Evolutionary conservation across 345 rosid genomes (phyloP), one percentile per base, ranked within the genome.

Genomic region (Pelargonium nanum): DNA sequence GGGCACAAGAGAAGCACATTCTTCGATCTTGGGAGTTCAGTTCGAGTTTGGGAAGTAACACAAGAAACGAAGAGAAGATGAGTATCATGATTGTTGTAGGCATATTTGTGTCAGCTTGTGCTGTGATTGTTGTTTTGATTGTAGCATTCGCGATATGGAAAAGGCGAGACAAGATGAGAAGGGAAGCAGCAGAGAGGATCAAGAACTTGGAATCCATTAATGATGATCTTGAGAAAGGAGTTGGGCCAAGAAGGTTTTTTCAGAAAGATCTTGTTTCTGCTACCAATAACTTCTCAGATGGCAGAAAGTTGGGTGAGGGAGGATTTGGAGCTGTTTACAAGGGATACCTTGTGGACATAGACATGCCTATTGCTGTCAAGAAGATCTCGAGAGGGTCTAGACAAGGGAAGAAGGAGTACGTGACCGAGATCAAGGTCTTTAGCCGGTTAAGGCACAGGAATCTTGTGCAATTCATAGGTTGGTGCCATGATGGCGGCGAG

Each of bases 21-120:
- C 65, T 79, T 24, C 20, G 22, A 0, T 75, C 80, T 0, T 81
- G 82, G 80, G 72, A 73, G n/a, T 83, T 83, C 51, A 68, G 19
- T 53, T 78, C 82, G 22, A 75, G 45, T 44, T 32, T 77, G 58
- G 57, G 15, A 40, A 7, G 20, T 57, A 21, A 26, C 21, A 66
- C 56, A 13, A 23, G 16, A 1, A 12, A 22, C 1, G 56, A 28
- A 20, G 62, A 9, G 22, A 12, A 40, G 0, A 60, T 19, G 2
- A 12, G 50, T 6, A 25, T 52, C 24, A 61, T 1, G 53, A 25
- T 56, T 0, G 2, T 60, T 13, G 24, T 77, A 4, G 75, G 63
- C 10, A 32, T 72, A 30, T 24, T 61, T 2, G 56, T 72, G 55
- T 61, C 68, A 0, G 61, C 8, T 1, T 62, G 63, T 17, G 68